These are phyloP conservation scores for Xylariaceae sp. DNA, from an alignment of 2,329 filamentous ascomycete species.

Conservation along the genomic window DNA sequence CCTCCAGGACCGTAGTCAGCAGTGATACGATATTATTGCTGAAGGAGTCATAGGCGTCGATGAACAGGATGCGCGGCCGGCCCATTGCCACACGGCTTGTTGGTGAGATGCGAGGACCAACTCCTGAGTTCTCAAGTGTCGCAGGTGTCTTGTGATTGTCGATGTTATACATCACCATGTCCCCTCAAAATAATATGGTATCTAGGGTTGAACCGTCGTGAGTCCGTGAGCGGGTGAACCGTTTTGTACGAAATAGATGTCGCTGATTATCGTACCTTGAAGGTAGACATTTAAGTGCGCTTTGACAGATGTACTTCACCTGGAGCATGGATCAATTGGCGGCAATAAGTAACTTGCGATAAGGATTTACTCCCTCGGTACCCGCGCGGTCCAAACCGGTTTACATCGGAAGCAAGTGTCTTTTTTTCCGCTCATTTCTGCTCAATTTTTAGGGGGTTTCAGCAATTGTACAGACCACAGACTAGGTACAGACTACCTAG, in stretches of 20 bases:
- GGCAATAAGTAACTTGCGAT: background rate
- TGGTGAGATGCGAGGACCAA: background rate
- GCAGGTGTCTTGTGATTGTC: background rate
- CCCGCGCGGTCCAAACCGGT: background rate
- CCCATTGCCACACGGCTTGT: conserved; percentile 25
- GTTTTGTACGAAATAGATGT: no score
- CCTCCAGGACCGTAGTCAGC: conserved; percentile 62
- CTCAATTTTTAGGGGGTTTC: no score
- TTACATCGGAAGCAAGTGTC: conserved; percentile 7
- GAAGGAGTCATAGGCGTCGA: conserved; percentile 96
- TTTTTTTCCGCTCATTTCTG: background rate
- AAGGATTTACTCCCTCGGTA: background rate
- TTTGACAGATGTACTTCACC: no score
- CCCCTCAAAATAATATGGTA: no score
- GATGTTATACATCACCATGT: background rate
- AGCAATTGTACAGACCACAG: no score
- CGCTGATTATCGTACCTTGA: no score
- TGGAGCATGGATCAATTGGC: no score
- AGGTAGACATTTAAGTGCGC: background rate
- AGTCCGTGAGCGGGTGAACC: no score
- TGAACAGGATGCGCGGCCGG: conserved; percentile 63
- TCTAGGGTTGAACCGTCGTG: no score
- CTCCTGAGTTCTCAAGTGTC: background rate
- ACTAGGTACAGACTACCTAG: no score
- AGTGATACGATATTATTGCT: conserved; percentile 89